Conservation (phyloP, 2,329 filamentous ascomycete genomes). For the Pseudogymnoascus sp. region DNA sequence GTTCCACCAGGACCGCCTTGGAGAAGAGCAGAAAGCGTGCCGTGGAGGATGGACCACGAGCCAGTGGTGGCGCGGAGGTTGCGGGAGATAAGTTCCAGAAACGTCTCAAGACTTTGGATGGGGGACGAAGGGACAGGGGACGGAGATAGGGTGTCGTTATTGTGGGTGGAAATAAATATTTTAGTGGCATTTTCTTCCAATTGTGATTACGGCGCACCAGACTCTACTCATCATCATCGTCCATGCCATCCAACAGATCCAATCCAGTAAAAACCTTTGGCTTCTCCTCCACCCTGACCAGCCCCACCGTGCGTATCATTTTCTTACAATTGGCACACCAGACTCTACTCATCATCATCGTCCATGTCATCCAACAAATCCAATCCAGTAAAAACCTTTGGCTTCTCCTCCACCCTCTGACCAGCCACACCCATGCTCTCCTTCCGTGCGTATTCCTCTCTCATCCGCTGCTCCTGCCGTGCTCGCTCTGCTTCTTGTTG, state of each 20-base stretch:
- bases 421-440: conserved; percentile 20
- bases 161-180: neutral
- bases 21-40: conserved; percentile 83
- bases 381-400: conserved; percentile 30
- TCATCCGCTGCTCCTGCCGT: conserved; percentile 27
- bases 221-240: conserved; percentile 30
- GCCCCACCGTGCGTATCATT: conserved; percentile 20
- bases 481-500: conserved; percentile 24
- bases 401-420: conserved; percentile 31
- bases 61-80: conserved; percentile 53
- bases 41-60: conserved; percentile 63
- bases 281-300: conserved; percentile 30
- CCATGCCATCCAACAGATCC: conserved; percentile 34
- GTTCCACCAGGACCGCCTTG: conserved; percentile 44
- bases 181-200: neutral
- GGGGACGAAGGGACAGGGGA: conserved; percentile 33
- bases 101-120: conserved; percentile 47
- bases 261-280: conserved; percentile 31
- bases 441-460: conserved; percentile 19
- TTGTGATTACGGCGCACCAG: too few relatives aligned
- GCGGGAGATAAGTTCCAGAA: conserved; percentile 71
- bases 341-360: conserved; percentile 29
- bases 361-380: conserved; percentile 35
- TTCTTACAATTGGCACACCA: too few relatives aligned
- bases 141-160: conserved; percentile 1